Conservation (phyloP, 768 basidiomycete species). For the Chalciporus pseudorubinellus region DNA sequence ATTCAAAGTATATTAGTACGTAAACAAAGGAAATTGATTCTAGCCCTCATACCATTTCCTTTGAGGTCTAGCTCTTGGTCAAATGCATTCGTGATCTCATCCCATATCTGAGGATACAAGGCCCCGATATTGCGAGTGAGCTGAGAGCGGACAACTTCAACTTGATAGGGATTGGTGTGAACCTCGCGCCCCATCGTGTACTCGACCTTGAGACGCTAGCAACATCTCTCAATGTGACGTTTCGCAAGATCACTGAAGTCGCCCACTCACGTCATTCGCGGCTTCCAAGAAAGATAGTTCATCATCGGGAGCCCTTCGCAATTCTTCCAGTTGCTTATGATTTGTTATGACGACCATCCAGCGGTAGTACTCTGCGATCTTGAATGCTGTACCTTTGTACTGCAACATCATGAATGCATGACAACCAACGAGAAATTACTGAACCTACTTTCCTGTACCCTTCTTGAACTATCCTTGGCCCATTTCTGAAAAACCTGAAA, state of each 20-base stretch:
- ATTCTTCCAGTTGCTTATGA: conserved; percentile 35
- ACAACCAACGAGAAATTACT: neutral
- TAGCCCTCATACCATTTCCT: conserved; percentile 8
- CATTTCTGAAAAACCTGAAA: conserved; percentile 5
- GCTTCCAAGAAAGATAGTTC: conserved; percentile 34
- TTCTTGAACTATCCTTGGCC: conserved; percentile 25
- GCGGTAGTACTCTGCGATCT: conserved; percentile 21
- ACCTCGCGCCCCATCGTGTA: conserved; percentile 39
- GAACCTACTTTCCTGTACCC: conserved; percentile 30
- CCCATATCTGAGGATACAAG: conserved; percentile 39
- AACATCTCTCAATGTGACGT: neutral
- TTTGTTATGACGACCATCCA: conserved; percentile 42
- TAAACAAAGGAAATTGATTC: neutral
- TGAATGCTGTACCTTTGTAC: conserved; percentile 32
- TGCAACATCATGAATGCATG: conserved; percentile 3
- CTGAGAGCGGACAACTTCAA: conserved; percentile 24
- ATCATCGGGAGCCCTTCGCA: conserved; percentile 39
- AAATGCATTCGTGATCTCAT: conserved; percentile 44
- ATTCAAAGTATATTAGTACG: no score
- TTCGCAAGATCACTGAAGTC: neutral
- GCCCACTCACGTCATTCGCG: conserved; percentile 24
- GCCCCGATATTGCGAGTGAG: conserved; percentile 39
- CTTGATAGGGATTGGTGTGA: conserved; percentile 31
- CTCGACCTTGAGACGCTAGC: conserved; percentile 33
- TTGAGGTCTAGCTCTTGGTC: conserved; percentile 32